A percentile compares a stretch with the other conserved stretches of the same genome.
phyloP scores from a whole-genome alignment of 2,329 filamentous ascomycete genomes.

The Aspergillus melleus region DNA sequence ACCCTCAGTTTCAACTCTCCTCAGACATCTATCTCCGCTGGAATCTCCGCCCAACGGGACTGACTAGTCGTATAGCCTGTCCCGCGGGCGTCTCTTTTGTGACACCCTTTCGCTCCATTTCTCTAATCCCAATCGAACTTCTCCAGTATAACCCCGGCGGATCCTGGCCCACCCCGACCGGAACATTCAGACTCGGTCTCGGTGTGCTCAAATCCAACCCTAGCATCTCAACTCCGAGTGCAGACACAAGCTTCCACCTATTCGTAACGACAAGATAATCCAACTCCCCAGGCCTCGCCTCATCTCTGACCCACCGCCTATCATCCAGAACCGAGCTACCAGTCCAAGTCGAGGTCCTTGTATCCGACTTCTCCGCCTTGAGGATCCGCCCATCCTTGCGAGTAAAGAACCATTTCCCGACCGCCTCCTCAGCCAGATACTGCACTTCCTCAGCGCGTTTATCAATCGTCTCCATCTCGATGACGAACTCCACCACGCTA shows the following conservation, averaged over 20 bases:
- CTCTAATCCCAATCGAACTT: too few relatives aligned
- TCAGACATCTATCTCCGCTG: too few relatives aligned
- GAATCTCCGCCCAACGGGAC: too few relatives aligned
- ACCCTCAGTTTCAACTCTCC: too few relatives aligned
- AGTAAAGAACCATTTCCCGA: conserved; percentile 37
- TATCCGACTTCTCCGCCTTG: conserved; percentile 29
- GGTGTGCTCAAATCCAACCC: not conserved
- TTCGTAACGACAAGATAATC: conserved; percentile 49
- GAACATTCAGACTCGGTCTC: not conserved
- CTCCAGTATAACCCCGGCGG: too few relatives aligned
- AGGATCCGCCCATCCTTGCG: conserved; percentile 35
- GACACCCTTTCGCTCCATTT: too few relatives aligned
- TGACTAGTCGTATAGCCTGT: too few relatives aligned
- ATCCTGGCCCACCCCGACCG: not conserved
- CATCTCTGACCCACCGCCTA: conserved; percentile 46
- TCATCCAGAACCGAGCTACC: conserved; percentile 47
- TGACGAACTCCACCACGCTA: conserved; percentile 40
- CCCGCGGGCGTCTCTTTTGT: too few relatives aligned
- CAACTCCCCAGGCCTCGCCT: conserved; percentile 38
- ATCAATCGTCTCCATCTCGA: conserved; percentile 52
- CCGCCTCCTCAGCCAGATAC: conserved; percentile 42
- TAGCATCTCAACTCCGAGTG: not conserved
- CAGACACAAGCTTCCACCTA: conserved; percentile 28
- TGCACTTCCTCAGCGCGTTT: conserved; percentile 49
- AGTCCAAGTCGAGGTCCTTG: conserved; percentile 42